Evolutionary conservation across 164 flowering plant species (phyloP), one percentile per base, ranked within the genome.

Genomic region (Paratinospora sagittata): DNA sequence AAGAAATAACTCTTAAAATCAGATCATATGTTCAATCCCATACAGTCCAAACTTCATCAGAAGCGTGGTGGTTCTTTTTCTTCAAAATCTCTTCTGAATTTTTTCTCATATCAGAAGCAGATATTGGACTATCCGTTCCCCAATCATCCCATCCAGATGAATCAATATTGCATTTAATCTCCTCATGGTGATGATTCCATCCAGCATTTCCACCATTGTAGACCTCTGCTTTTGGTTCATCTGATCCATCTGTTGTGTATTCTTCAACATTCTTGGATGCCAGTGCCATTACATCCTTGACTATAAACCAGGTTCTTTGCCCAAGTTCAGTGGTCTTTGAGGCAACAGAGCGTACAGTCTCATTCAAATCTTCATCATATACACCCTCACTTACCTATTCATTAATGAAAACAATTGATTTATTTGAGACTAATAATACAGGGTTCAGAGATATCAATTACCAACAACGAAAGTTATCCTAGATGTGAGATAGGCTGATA

Each of bases 111-210:
- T 2, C 10, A 58, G 70, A 24, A 37, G 66, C 27, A 23, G 65
- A 64, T 34, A 36, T 21, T 8, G 74, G 72, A 61, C 72, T 73
- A 2, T 70, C 72, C 14, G 55, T 1, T 43, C 57, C 76, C 80
- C 80, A 70, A 16, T 70, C 76, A 60, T 73, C 76, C 74, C 80
- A 77, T 26, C 67, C 76, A 68, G 70, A 55, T 36, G 41, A 49
- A 21, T 68, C 58, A n/a, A n/a, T n/a, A 27, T 65, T 23, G 10
- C 11, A 10, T 41, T 37, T 63, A 52, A 19, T 9, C n/a, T 68
- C 70, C 23, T 23, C 27, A 41, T 27, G 33, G n/a, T n/a, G n/a
- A n/a, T n/a, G n/a, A 8, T 52, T 8, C 30, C 57, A 41, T 57
- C 47, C 49, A n/a, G 17, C 65, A 64, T 72, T 52, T 13, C n/a